A percentile compares a stretch with the other conserved stretches of the same genome.
phyloP scores from a whole-genome alignment of 129 eudicot species.

The Tagetes patula region DNA sequence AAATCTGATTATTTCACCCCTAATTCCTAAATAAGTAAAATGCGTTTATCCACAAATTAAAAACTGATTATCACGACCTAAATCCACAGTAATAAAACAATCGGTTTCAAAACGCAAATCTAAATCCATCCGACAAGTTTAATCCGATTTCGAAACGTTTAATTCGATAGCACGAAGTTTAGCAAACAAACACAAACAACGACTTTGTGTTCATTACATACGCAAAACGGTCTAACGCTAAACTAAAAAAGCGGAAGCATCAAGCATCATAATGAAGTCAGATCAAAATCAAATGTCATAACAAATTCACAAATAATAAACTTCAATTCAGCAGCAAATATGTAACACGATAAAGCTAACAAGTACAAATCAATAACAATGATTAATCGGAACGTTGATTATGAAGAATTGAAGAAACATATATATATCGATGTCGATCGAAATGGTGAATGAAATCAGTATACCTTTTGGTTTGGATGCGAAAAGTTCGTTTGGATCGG shows the following conservation, averaged over 20 bases:
- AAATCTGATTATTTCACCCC: not conserved
- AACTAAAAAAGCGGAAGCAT: constrained; percentile 1
- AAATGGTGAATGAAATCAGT: constrained; percentile 23
- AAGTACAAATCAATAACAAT: not conserved
- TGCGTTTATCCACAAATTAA: not conserved
- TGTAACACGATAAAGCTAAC: constrained; percentile 17
- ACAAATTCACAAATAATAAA: constrained; percentile 4
- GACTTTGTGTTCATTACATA: not conserved
- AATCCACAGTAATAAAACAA: not conserved
- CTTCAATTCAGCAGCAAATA: constrained; percentile 16
- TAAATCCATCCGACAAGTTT: not conserved
- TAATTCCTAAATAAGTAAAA: not conserved
- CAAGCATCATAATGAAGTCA: constrained; percentile 1
- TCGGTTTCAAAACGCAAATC: not conserved
- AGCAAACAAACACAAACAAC: not conserved
- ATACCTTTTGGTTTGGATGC: constrained; percentile 7
- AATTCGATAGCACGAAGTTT: not conserved
- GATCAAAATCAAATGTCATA: constrained; percentile 22
- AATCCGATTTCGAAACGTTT: not conserved
- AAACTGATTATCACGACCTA: constrained; percentile 4
- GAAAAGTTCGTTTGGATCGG: constrained; percentile 9
- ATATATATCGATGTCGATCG: constrained; percentile 9
- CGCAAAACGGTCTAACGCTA: not conserved
- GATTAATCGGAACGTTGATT: not conserved
- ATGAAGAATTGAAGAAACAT: not conserved